Percentiles rank a stretch among this genome's conserved stretches.
These are phyloP conservation scores for Brettanomyces bruxellensis DNA, from an alignment of 805 yeast genomes.

Conservation along the genomic window DNA sequence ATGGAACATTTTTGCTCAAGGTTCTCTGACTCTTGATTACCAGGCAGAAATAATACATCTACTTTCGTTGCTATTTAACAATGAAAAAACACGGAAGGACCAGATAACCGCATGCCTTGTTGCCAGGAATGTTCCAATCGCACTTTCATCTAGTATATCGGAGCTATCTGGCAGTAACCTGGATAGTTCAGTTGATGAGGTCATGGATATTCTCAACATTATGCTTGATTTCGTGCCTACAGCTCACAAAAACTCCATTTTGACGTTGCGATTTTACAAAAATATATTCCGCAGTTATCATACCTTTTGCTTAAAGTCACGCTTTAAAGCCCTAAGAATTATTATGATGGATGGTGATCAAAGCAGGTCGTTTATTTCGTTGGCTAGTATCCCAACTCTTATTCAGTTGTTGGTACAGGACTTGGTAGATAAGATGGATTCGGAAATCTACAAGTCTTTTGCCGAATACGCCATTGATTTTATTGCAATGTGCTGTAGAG, in stretches of 20 bases:
- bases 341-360: background rate
- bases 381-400: background rate
- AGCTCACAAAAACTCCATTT: background rate
- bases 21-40: background rate
- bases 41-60: background rate
- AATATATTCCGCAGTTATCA: background rate
- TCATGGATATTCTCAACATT: background rate
- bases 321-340: background rate
- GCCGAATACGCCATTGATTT: background rate
- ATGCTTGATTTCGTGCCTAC: background rate
- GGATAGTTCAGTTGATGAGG: background rate
- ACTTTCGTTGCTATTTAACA: background rate
- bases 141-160: background rate
- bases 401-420: background rate
- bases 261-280: background rate
- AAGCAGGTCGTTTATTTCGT: background rate
- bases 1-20: too few species aligned
- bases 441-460: background rate
- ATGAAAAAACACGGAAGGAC: conserved; percentile 2
- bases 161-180: background rate
- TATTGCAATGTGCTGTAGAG: background rate
- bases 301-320: background rate
- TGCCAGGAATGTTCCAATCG: background rate
- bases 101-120: background rate
- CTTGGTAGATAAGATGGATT: background rate